Evolutionary conservation across 768 basidiomycete species (phyloP).

Genomic region (Lyophyllum decastes): DNA sequence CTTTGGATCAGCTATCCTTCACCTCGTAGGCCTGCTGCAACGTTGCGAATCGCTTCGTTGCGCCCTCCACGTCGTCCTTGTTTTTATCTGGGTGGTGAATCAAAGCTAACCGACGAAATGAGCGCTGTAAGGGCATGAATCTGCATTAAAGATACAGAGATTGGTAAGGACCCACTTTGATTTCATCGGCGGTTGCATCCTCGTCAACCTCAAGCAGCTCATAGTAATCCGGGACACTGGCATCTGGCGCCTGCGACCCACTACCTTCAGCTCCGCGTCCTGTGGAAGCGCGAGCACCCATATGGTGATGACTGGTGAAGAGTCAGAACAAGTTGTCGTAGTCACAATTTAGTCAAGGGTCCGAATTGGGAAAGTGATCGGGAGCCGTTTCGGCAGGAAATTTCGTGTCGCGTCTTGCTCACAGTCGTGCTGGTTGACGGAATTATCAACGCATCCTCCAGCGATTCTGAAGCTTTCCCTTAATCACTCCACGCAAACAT

Average conservation of each 20-base stretch:
- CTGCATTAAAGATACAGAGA: neutral
- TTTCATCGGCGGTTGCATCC: constrained; percentile 83
- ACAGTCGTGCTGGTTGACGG: neutral
- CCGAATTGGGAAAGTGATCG: constrained; percentile 18
- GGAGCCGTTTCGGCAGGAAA: constrained; percentile 7
- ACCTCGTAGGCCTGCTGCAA: constrained; percentile 98
- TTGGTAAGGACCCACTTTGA: constrained; percentile 56
- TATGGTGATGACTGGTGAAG: constrained; percentile 23
- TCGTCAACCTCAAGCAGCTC: constrained; percentile 79
- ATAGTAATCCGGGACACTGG: constrained; percentile 69
- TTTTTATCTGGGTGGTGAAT: constrained; percentile 92
- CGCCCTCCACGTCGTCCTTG: constrained; percentile 73
- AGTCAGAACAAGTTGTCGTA: neutral
- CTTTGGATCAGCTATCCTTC: constrained; percentile 18
- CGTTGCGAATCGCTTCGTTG: constrained; percentile 83
- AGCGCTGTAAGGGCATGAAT: constrained; percentile 46
- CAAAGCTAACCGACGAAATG: constrained; percentile 84
- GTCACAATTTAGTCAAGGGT: neutral
- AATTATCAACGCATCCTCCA: neutral
- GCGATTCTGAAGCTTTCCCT: neutral
- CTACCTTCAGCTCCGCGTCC: constrained; percentile 28
- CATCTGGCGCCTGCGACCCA: constrained; percentile 11
- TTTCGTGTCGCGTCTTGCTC: constrained; percentile 13
- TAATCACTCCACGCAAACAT: neutral
- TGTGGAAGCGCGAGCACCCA: constrained; percentile 75